Percentiles rank a stretch among this genome's conserved stretches.
Conservation (phyloP, 441 rosid species). For the Gossypium schwendimanii region DNA sequence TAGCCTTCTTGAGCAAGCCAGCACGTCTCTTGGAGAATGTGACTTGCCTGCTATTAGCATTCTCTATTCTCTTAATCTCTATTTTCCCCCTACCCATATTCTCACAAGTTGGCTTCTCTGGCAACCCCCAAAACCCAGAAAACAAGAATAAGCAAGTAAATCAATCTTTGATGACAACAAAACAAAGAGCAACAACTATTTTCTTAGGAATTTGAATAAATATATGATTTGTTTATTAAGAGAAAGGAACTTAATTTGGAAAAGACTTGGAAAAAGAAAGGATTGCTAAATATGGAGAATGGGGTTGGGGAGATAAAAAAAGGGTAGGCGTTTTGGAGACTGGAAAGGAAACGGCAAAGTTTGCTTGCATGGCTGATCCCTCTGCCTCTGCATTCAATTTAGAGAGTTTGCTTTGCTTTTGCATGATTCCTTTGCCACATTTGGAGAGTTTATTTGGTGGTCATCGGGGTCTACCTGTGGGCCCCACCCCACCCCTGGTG, state of each 20-base stretch:
- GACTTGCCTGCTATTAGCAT: constrained; percentile 90
- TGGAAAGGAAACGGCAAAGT: constrained; percentile 59
- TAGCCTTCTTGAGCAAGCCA: constrained; percentile 90
- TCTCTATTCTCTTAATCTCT: constrained; percentile 89
- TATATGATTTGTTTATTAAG: neutral
- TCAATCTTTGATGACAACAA: neutral
- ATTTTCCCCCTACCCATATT: constrained; percentile 86
- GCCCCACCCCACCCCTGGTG: constrained; percentile 20
- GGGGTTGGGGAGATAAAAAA: constrained; percentile 18
- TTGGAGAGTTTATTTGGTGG: constrained; percentile 31
- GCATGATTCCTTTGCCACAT: constrained; percentile 64
- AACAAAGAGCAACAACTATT: neutral
- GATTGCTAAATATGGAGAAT: constrained; percentile 44
- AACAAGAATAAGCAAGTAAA: neutral
- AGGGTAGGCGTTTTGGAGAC: constrained; percentile 20
- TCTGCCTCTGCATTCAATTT: constrained; percentile 49
- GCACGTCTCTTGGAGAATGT: constrained; percentile 90
- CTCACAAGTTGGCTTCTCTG: neutral
- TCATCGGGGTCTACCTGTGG: constrained; percentile 1
- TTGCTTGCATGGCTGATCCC: constrained; percentile 51
- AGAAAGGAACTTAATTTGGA: constrained; percentile 14
- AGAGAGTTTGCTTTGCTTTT: constrained; percentile 18
- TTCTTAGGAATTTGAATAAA: neutral
- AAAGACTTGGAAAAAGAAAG: constrained; percentile 22
- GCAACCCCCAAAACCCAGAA: constrained; percentile 2